Base-by-base conservation (phyloP, 2,329 filamentous ascomycete genomes). In the Nectriaceae sp. region DNA sequence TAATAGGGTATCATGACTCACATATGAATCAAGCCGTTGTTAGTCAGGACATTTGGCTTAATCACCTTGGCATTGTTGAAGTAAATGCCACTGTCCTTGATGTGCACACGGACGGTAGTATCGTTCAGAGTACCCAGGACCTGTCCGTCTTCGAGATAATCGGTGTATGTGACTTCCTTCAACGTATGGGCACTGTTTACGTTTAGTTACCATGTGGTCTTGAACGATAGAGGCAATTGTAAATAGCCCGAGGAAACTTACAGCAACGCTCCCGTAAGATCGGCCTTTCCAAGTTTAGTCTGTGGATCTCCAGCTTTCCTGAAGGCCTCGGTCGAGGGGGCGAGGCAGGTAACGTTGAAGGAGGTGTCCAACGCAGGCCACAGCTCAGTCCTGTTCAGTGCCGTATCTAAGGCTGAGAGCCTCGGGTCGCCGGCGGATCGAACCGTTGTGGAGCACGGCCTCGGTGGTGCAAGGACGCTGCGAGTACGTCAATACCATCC, bases 11-110 rank as follows among this genome's bases (percentile, higher is more conserved):
- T n/a, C n/a, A n/a, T n/a, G n/a, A 49, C 54, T 44, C 11, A 57
- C 57, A 60, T 52, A 19, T 60, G 57, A 15, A 60, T 46, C 6
- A 60, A 44, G 3, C 57, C 57, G 22, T 60, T 60, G 29, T 60
- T 60, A 2, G 57, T 60, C 0, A 60, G 19, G 1, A 60, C 57
- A 26, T 60, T 59, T 1, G 54, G 33, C 22, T 60, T 47, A 3
- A 60, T 57, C 1, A 60, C 42, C 43, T 57, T 60, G 43, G 57
- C 57, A 4, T 60, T 60, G 41, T 59, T 59, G 44, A 60, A 60
- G 31, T 47, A 60, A 11, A 60, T 55, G 6, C 57, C 54, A 6
- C 52, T 21, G 0, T 38, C 44, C 21, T 50, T 55, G 4, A 60
- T 44, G 3, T 35, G 37, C 1, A 60, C 56, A 3, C 42, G 40